phyloP scores from a whole-genome alignment of 2,329 filamentous ascomycete genomes.

The Paecilomyces formosus region DNA sequence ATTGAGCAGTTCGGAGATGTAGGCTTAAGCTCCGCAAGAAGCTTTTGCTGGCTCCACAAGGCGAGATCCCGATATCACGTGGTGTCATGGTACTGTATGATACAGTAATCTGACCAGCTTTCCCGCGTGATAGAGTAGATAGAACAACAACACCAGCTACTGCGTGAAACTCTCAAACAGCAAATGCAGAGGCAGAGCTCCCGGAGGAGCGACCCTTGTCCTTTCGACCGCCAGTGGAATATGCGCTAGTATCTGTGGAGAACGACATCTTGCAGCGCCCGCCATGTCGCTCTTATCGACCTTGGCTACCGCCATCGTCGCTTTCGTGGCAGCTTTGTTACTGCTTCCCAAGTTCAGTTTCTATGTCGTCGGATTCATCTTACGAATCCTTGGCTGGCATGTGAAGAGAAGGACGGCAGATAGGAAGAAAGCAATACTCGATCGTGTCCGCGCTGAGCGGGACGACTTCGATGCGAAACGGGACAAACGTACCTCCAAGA shows the following conservation, averaged over 20 bases:
- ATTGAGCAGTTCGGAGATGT: background rate
- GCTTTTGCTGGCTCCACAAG: background rate
- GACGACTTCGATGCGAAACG: conserved; percentile 23
- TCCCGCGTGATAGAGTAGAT: background rate
- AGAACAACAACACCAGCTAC: background rate
- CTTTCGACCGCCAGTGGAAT: background rate
- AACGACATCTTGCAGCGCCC: conserved; percentile 5
- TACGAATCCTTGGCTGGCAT: conserved; percentile 50
- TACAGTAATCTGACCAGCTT: background rate
- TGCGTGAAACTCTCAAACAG: background rate
- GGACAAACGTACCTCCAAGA: conserved; percentile 17
- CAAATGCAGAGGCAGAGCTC: background rate
- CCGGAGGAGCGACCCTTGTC: background rate
- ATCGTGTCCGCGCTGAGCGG: conserved; percentile 38
- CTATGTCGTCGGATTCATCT: conserved; percentile 24
- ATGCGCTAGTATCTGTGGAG: background rate
- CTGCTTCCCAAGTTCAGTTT: conserved; percentile 27
- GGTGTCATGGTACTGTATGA: background rate
- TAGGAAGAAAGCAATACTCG: conserved; percentile 49
- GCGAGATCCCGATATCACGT: background rate
- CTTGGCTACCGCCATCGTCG: conserved; percentile 22
- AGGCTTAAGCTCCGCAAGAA: background rate
- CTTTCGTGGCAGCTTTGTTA: conserved; percentile 24
- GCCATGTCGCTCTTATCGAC: conserved; percentile 28
- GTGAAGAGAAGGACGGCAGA: conserved; percentile 58